Conservation (phyloP, 148 eudicot genomes). For the Chenopodium formosanum region DNA sequence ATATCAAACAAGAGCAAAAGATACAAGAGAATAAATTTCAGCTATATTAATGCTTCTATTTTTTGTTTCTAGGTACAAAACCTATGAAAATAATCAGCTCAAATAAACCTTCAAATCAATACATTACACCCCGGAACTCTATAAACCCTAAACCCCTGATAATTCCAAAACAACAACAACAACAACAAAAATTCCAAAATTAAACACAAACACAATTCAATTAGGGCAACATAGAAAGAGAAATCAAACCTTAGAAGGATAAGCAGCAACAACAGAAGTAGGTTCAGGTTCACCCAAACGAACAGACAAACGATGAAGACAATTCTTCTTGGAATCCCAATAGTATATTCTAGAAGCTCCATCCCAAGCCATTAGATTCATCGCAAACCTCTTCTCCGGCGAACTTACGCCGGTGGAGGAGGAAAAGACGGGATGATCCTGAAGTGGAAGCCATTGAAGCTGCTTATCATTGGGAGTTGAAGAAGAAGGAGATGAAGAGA, state of each 20-base stretch:
- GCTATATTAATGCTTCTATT: background rate
- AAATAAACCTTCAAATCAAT: background rate
- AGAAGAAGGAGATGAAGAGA: slow-evolving; percentile 19
- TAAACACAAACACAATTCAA: background rate
- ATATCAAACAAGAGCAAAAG: background rate
- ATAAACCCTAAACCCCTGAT: slow-evolving; percentile 25
- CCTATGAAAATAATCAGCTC: background rate
- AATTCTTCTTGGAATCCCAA: slow-evolving; percentile 54
- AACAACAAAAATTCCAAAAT: background rate
- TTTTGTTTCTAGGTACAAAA: background rate
- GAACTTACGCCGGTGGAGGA: slow-evolving; percentile 16
- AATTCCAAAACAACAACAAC: background rate
- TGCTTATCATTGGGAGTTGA: slow-evolving; percentile 41
- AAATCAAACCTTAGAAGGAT: slow-evolving; percentile 68
- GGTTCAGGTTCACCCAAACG: slow-evolving; percentile 69
- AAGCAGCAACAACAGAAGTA: slow-evolving; percentile 59
- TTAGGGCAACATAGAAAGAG: background rate
- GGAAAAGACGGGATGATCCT: slow-evolving; percentile 63
- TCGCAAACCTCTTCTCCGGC: slow-evolving; percentile 16
- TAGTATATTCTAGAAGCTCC: slow-evolving; percentile 76
- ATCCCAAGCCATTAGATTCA: slow-evolving; percentile 79
- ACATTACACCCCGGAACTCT: background rate
- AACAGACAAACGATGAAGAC: slow-evolving; percentile 58
- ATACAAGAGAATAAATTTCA: background rate
- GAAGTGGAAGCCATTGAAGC: slow-evolving; percentile 75